Evolutionary conservation across 1,139 yeast species (phyloP).

Genomic region (Zygosaccharomyces pseudobailii): DNA sequence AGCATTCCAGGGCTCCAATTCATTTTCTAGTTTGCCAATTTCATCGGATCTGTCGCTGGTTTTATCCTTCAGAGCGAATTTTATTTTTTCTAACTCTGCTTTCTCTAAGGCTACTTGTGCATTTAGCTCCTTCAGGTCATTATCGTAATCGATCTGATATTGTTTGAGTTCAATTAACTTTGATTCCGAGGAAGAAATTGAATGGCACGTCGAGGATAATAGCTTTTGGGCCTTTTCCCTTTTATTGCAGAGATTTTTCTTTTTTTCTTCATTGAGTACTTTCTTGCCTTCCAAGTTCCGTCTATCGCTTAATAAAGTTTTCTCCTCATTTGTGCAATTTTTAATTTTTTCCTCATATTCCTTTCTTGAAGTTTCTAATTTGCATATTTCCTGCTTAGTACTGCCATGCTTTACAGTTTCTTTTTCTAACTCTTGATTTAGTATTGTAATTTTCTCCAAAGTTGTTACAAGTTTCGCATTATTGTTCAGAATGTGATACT

Average conservation of each 20-base stretch:
- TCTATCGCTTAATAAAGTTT: constrained; percentile 28
- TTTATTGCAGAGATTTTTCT: constrained; percentile 58
- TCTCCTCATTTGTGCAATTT: constrained; percentile 38
- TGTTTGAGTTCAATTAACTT: constrained; percentile 45
- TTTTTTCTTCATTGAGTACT: constrained; percentile 70
- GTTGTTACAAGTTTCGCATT: constrained; percentile 41
- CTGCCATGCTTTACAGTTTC: constrained; percentile 48
- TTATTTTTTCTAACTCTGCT: constrained; percentile 53
- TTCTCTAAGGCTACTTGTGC: constrained; percentile 50
- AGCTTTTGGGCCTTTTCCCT: constrained; percentile 58
- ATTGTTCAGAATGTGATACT: constrained; percentile 45
- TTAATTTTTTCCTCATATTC: constrained; percentile 36
- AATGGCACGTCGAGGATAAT: constrained; percentile 36
- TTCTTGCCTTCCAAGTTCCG: constrained; percentile 40
- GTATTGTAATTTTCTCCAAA: constrained; percentile 34
- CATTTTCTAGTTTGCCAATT: constrained; percentile 50
- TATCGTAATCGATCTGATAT: constrained; percentile 38
- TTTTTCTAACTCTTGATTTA: constrained; percentile 42
- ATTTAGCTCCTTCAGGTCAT: constrained; percentile 44
- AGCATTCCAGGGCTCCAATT: constrained; percentile 81
- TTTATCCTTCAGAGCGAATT: constrained; percentile 64
- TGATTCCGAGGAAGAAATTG: constrained; percentile 41
- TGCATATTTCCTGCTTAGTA: constrained; percentile 39
- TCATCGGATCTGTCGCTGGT: constrained; percentile 34
- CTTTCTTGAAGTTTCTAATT: constrained; percentile 35